Conservation (phyloP, 257 asterid genomes). For the Solanum corneliomulleri region DNA sequence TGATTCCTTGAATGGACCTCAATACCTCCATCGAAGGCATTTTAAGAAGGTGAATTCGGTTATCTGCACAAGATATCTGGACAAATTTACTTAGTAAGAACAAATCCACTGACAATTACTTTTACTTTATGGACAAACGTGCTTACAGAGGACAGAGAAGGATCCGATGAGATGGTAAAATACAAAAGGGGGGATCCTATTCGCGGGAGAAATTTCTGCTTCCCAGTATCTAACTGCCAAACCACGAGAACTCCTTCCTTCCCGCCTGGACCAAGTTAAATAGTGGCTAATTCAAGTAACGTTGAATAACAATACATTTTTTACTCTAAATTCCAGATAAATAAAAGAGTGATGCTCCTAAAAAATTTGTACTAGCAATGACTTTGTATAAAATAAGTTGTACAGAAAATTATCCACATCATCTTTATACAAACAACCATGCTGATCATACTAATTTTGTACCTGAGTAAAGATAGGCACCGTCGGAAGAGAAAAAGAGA, state of each 20-base stretch:
- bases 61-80: conserved; percentile 96
- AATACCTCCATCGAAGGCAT: conserved; percentile 79
- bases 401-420: background rate
- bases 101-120: background rate
- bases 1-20: conserved; percentile 80
- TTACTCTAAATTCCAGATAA: background rate
- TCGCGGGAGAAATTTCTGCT: conserved; percentile 75
- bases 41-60: conserved; percentile 58
- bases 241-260: conserved; percentile 92
- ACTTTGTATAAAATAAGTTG: background rate
- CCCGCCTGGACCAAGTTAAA: conserved; percentile 52
- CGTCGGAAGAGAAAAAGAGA: conserved; percentile 87
- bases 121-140: background rate
- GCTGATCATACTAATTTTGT: background rate
- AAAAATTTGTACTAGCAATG: background rate
- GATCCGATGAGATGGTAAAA: conserved; percentile 68
- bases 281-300: background rate
- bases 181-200: conserved; percentile 75
- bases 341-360: background rate
- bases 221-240: conserved; percentile 96
- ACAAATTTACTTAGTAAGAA: conserved; percentile 22
- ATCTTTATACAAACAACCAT: background rate
- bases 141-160: conserved; percentile 73
- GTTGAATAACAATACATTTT: background rate
- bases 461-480: conserved; percentile 95